These are phyloP conservation scores for Sporothrix variecibatus DNA, from an alignment of 2,329 filamentous ascomycete genomes.

Conservation along the genomic window DNA sequence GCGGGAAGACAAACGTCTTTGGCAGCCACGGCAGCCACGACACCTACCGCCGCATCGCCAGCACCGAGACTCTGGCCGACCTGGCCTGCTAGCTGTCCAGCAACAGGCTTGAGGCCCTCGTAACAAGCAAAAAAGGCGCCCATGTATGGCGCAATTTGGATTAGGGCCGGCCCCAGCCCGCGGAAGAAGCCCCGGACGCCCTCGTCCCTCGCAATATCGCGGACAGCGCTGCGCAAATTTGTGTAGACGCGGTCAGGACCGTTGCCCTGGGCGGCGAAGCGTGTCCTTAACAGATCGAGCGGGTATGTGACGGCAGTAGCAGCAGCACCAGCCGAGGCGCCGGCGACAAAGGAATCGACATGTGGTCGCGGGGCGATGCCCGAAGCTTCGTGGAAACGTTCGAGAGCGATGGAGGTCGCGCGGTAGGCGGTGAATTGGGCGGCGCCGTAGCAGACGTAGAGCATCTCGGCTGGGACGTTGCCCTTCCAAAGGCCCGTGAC, in stretches of 20 bases:
- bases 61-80: constrained; percentile 46
- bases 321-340: constrained; percentile 77
- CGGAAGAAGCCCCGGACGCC: constrained; percentile 82
- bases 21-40: constrained; percentile 74
- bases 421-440: constrained; percentile 91
- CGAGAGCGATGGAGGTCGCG: constrained; percentile 67
- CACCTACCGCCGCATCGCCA: constrained; percentile 80
- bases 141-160: constrained; percentile 94
- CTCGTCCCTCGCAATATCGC: constrained; percentile 73
- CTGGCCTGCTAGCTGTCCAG: not conserved
- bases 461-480: constrained; percentile 90
- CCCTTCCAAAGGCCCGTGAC: constrained; percentile 92
- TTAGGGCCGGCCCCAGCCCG: constrained; percentile 76
- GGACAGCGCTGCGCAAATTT: constrained; percentile 67
- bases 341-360: constrained; percentile 79
- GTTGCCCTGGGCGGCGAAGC: constrained; percentile 92
- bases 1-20: constrained; percentile 93
- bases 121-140: constrained; percentile 92
- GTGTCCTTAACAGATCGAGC: constrained; percentile 86
- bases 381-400: constrained; percentile 44
- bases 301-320: constrained; percentile 88
- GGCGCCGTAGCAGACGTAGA: constrained; percentile 90
- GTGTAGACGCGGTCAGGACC: constrained; percentile 70
- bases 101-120: constrained; percentile 60
- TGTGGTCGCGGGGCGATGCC: constrained; percentile 57